These are phyloP conservation scores for Thamnidium elegans DNA, from an alignment of 192 early-diverging fungal species.

Conservation along the genomic window DNA sequence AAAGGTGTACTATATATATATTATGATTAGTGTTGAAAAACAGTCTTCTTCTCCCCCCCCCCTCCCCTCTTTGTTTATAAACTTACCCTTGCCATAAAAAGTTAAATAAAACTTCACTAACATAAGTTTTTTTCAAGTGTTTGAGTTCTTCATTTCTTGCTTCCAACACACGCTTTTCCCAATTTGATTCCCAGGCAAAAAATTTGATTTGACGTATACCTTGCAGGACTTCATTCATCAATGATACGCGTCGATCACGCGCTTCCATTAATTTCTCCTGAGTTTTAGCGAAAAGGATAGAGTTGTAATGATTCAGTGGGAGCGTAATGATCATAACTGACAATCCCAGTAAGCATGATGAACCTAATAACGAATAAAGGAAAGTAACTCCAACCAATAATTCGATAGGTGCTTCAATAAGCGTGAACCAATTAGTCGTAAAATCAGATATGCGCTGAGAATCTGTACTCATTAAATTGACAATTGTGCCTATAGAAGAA, in stretches of 20 bases:
- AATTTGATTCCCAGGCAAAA: constrained; percentile 52
- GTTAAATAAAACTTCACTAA: constrained; percentile 28
- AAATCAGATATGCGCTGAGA: constrained; percentile 46
- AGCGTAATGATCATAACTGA: constrained; percentile 45
- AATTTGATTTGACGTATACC: constrained; percentile 64
- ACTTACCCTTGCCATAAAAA: constrained; percentile 43
- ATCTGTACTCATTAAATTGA: constrained; percentile 45
- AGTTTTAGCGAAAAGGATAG: constrained; percentile 37
- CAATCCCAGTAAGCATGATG: constrained; percentile 37
- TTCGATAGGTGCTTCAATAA: constrained; percentile 50
- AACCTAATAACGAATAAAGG: constrained; percentile 38
- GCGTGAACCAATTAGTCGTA: constrained; percentile 39
- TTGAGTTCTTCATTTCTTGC: constrained; percentile 29
- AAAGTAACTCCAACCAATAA: constrained; percentile 43
- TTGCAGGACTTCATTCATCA: constrained; percentile 69
- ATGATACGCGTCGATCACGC: constrained; percentile 64
- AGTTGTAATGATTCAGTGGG: constrained; percentile 38
- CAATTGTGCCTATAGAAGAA: constrained; percentile 37
- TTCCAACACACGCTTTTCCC: constrained; percentile 29
- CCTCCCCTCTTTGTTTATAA: too few species aligned
- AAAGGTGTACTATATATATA: constrained; percentile 42
- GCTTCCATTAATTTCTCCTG: constrained; percentile 63
- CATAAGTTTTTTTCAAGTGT: constrained; percentile 17
- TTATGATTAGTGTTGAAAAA: background rate
- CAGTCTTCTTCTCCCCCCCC: background rate